Evolutionary conservation across 371 early-diverging fungal species (phyloP), one percentile per base, ranked within the genome.

Genomic region (Haplosporangium sp.): DNA sequence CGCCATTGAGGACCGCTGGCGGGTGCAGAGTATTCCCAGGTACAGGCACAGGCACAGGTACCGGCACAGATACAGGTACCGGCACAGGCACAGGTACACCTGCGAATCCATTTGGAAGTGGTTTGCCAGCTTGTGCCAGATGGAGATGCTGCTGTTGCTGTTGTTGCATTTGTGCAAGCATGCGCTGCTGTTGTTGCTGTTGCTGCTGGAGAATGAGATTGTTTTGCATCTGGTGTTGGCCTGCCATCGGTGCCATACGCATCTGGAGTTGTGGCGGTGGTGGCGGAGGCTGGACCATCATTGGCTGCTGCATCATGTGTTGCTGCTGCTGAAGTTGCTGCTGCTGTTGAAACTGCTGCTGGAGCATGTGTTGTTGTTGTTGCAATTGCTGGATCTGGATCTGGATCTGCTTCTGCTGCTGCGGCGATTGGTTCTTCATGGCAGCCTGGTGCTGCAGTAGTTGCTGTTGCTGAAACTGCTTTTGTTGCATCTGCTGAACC

Each of bases 111-210:
- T 69, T 47, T 6, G 69, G 62, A n/a, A 57, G 51, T 12, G 61
- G 41, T 12, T 69, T 68, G 16, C 60, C 74, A 10, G 64, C n/a
- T 29, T 64, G 64, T 11, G 47, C 51, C 10, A 74, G 43, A 13
- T 74, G 75, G 37, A 63, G 64, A n/a, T 67, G 67, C 51, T 73
- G 71, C 7, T 65, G 54, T 36, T 67, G 74, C 45, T 68, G 74
- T 13, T 75, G 69, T 41, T 75, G 76, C 70, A 69, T 69, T 48
- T 69, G 69, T 14, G 65, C 61, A 21, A 69, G 60, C 59, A 69
- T 69, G 11, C 66, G 56, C 45, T 69, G 76, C 20, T 75, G 75
- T 14, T 74, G 74, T 23, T 74, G 74, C 13, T 74, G 75, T 29
- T 74, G 76, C 37, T 75, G 76, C 36, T 72, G 72, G 51, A 64